phyloP scores from a whole-genome alignment of 164 flowering plant genomes.

The Aristolochia fimbriata region DNA sequence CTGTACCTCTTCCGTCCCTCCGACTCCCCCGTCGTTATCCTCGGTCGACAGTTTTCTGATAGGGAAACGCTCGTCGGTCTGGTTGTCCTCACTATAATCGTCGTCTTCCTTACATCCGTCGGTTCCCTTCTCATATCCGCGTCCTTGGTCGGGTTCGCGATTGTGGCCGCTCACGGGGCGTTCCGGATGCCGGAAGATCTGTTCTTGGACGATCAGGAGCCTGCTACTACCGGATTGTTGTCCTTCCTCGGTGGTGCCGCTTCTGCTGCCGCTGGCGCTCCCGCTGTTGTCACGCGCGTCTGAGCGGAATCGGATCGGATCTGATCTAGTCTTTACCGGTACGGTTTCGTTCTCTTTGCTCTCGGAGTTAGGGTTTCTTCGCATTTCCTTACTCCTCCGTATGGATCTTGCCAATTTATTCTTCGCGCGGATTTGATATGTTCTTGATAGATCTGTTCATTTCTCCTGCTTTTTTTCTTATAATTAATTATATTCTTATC shows the following conservation, averaged over 20 bases:
- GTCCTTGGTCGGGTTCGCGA: slow-evolving; percentile 38
- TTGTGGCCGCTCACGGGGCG: slow-evolving; percentile 60
- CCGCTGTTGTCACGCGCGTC: slow-evolving; percentile 2
- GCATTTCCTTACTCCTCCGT: too few relatives aligned
- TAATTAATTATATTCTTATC: too few relatives aligned
- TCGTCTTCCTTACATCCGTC: slow-evolving; percentile 63
- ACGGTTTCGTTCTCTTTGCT: too few relatives aligned
- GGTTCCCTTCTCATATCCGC: slow-evolving; percentile 69
- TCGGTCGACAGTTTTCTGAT: slow-evolving; percentile 55
- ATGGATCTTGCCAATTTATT: too few relatives aligned
- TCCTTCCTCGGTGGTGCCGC: slow-evolving; percentile 67
- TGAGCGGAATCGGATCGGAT: slow-evolving; percentile 1
- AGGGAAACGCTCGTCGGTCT: slow-evolving; percentile 49
- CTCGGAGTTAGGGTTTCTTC: too few relatives aligned
- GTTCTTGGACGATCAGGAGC: slow-evolving; percentile 66
- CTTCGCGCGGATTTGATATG: too few relatives aligned
- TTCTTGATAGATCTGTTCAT: too few relatives aligned
- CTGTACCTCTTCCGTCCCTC: slow-evolving; percentile 72
- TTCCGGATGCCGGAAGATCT: slow-evolving; percentile 75
- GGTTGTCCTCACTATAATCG: slow-evolving; percentile 32
- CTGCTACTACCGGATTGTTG: slow-evolving; percentile 45
- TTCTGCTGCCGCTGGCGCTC: slow-evolving; percentile 15
- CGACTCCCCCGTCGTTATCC: slow-evolving; percentile 54
- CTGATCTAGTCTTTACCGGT: not conserved
- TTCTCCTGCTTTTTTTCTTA: too few relatives aligned